Evolutionary conservation across 1,284 basidiomycete species (phyloP).

Genomic region (Apiotrichum gracile): DNA sequence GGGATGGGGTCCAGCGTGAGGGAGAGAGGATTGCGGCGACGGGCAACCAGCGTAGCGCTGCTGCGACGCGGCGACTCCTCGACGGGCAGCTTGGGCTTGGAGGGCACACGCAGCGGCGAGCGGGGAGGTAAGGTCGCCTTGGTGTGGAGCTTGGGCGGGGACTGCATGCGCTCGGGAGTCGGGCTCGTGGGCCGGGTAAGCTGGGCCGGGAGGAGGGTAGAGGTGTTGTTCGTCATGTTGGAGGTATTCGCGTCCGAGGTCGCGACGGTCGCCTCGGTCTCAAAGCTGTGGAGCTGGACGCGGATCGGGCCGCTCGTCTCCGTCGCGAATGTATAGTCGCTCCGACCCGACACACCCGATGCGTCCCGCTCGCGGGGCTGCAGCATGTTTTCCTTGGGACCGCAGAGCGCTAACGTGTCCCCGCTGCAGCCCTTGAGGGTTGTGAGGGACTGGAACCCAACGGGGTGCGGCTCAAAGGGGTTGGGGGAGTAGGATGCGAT

Average conservation of each 20-base stretch:
- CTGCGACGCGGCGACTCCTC: background rate
- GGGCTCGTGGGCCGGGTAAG: background rate
- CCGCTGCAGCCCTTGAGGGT: background rate
- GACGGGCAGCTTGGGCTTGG: background rate
- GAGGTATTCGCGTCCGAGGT: background rate
- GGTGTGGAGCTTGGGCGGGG: background rate
- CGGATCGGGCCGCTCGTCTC: background rate
- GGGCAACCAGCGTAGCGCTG: background rate
- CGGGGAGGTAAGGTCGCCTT: too few relatives aligned
- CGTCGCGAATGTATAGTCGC: background rate
- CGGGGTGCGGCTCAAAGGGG: conserved; percentile 27
- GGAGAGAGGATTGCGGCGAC: too few relatives aligned
- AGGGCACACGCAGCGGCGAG: background rate
- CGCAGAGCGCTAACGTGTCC: background rate
- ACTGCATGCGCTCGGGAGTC: background rate
- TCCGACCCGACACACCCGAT: background rate
- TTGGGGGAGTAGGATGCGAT: conserved; percentile 31
- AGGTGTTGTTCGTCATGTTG: too few relatives aligned
- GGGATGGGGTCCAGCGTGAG: background rate
- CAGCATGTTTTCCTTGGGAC: background rate
- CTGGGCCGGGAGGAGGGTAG: background rate
- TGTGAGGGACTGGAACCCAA: conserved; percentile 30
- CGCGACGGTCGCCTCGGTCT: background rate
- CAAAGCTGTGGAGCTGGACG: background rate
- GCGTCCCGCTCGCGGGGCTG: background rate